Percentiles rank a stretch among this genome's conserved stretches.
Conservation (phyloP, 2,329 filamentous ascomycete genomes). For the Macrophomina phaseolina region DNA sequence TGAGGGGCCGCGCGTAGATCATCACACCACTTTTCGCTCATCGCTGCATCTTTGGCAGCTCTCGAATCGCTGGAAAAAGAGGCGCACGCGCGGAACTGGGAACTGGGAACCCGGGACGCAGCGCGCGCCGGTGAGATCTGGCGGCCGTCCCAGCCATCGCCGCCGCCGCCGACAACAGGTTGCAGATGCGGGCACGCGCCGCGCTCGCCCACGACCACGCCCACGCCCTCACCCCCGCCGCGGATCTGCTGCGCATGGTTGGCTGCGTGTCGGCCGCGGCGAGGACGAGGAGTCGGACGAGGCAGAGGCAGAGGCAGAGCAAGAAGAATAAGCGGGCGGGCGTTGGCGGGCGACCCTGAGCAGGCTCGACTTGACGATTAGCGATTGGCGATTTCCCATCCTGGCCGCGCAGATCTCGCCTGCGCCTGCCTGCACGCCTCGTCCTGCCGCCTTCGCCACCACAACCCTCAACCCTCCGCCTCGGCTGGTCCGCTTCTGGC, state of each 20-base stretch:
- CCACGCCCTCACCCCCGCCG: conserved; percentile 4
- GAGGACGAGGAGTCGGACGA: neutral
- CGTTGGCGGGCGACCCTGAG: neutral
- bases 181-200: conserved; percentile 22
- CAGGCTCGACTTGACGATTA: conserved; percentile 12
- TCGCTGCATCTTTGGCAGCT: conserved; percentile 14
- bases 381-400: conserved; percentile 14
- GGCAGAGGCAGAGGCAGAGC: neutral
- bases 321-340: neutral
- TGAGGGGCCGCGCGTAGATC: conserved; percentile 22
- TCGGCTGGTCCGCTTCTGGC: conserved; percentile 10
- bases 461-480: conserved; percentile 1
- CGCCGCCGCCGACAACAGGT: conserved; percentile 7
- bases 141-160: conserved; percentile 8
- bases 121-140: conserved; percentile 15
- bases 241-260: conserved; percentile 18
- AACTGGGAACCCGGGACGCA: conserved; percentile 19
- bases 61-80: conserved; percentile 25
- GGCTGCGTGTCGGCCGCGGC: neutral
- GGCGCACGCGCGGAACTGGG: conserved; percentile 23
- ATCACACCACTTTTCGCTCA: conserved; percentile 26
- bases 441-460: conserved; percentile 14
- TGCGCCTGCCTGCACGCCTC: conserved; percentile 12
- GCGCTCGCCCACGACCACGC: neutral
- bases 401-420: conserved; percentile 18